A percentile compares a stretch with the other conserved stretches of the same genome.
phyloP scores from a whole-genome alignment of 1,284 basidiomycete genomes.

The Fomitiporia mediterranea region DNA sequence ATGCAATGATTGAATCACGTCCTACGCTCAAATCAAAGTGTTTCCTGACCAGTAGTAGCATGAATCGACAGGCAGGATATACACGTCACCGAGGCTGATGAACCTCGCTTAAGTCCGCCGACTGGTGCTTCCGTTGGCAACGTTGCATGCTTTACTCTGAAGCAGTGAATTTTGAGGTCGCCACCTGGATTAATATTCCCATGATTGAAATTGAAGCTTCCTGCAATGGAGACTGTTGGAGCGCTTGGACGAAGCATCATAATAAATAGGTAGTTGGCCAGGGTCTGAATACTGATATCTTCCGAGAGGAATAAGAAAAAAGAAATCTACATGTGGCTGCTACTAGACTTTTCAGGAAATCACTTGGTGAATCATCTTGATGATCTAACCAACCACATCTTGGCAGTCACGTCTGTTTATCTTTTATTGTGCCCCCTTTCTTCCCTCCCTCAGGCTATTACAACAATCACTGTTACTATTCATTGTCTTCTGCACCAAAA shows the following conservation, averaged over 20 bases:
- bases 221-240: not conserved
- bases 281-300: not conserved
- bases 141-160: not conserved
- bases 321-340: no score
- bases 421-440: not conserved
- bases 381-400: not conserved
- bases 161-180: not conserved
- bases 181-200: conserved; percentile 4
- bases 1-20: conserved; percentile 7
- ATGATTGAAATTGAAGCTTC: conserved; percentile 4
- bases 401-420: not conserved
- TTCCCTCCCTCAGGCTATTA: no score
- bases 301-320: no score
- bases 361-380: no score
- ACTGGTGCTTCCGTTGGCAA: not conserved
- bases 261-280: not conserved
- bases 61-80: not conserved
- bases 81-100: not conserved
- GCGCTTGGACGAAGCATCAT: not conserved
- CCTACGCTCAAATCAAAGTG: conserved; percentile 4
- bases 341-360: no score
- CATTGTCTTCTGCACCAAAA: no score
- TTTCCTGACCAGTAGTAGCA: not conserved
- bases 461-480: no score
- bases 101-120: conserved; percentile 11